Percentiles rank a stretch among this genome's conserved stretches.
phyloP scores from a whole-genome alignment of 208 protist species.

The Acanthamoeba rhysodes region DNA sequence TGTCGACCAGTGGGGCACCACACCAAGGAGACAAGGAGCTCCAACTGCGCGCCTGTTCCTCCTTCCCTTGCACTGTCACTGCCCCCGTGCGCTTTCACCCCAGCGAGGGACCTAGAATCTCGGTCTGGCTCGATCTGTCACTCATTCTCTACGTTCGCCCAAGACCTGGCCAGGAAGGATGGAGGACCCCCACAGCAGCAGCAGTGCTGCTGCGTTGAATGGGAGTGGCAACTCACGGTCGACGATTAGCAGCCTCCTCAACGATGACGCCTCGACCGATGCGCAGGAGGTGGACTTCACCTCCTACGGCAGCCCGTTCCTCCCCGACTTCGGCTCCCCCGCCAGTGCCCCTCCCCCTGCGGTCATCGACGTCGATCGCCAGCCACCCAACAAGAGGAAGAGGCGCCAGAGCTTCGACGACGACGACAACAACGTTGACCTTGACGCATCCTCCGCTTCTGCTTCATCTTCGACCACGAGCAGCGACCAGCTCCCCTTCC shows the following conservation, averaged over 20 bases:
- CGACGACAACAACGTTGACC: background rate
- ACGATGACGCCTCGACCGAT: conserved; percentile 22
- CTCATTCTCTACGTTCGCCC: too few species aligned
- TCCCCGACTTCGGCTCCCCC: background rate
- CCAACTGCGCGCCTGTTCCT: background rate
- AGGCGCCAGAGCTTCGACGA: background rate
- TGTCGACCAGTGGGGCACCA: background rate
- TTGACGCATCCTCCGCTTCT: background rate
- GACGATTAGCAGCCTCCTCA: conserved; percentile 29
- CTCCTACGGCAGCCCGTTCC: conserved; percentile 1
- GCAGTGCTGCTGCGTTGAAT: background rate
- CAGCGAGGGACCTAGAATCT: too few species aligned
- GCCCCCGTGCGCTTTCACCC: too few species aligned
- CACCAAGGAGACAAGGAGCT: background rate
- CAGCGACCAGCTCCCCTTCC: background rate
- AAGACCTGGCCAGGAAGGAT: background rate
- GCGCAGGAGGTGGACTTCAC: background rate
- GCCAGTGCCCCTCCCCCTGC: background rate
- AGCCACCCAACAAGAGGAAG: conserved; percentile 7
- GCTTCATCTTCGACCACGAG: background rate
- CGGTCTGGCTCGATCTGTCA: too few species aligned
- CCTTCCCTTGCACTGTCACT: background rate
- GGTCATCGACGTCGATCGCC: background rate
- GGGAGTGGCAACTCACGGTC: background rate
- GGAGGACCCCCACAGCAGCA: background rate